Percentiles rank a stretch among this genome's conserved stretches.
Conservation (phyloP, 257 asterid genomes). For the Solanum dulcamara region DNA sequence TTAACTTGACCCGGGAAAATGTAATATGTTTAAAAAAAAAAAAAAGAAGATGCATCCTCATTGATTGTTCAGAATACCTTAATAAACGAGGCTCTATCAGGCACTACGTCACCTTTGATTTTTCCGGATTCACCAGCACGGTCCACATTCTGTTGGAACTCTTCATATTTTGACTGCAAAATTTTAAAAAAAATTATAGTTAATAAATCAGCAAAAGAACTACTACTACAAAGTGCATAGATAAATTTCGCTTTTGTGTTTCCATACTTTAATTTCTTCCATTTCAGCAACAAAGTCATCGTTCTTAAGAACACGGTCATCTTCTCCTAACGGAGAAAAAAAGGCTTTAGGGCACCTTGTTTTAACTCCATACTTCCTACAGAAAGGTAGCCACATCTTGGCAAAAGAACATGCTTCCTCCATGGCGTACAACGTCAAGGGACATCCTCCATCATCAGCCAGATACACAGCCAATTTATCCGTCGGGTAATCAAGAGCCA, state of each 20-base stretch:
- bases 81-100: slow-evolving; percentile 47
- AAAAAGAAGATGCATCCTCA: neutral
- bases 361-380: slow-evolving; percentile 30
- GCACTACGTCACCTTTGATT: slow-evolving; percentile 30
- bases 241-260: neutral
- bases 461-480: slow-evolving; percentile 45
- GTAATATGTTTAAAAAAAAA: too few species aligned
- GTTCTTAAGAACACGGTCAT: neutral
- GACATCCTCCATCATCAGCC: slow-evolving; percentile 54
- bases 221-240: neutral
- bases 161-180: slow-evolving; percentile 43
- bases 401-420: slow-evolving; percentile 36
- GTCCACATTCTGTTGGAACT: slow-evolving; percentile 57
- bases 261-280: slow-evolving; percentile 17
- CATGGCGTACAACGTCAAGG: slow-evolving; percentile 22
- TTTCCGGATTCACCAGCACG: slow-evolving; percentile 27
- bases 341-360: slow-evolving; percentile 45
- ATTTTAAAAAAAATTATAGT: neutral
- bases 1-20: too few species aligned
- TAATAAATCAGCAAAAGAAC: neutral
- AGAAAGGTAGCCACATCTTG: slow-evolving; percentile 44
- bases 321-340: slow-evolving; percentile 9
- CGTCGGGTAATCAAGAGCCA: slow-evolving; percentile 62
- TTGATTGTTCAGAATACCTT: slow-evolving; percentile 28
- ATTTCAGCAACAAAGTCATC: slow-evolving; percentile 8